Evolutionary conservation across 2,329 filamentous ascomycete species (phyloP), one percentile per base, ranked within the genome.

Genomic region (Cercospora sojina): DNA sequence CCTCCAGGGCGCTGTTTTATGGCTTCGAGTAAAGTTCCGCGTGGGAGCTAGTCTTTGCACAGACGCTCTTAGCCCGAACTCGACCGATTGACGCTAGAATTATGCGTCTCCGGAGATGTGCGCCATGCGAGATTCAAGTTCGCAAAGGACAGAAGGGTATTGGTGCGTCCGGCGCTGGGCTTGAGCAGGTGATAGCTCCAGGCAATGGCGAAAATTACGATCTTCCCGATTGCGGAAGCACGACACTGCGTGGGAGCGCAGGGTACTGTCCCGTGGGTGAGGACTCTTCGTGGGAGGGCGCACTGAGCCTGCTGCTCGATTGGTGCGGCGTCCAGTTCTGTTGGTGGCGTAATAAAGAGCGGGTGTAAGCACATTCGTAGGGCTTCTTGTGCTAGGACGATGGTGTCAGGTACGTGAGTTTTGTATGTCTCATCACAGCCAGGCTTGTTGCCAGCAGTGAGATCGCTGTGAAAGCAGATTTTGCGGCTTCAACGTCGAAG

Each of bases 181-280:
- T 57, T 35, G 31, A 57, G 53, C 47, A 53, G 53, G 27, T 23
- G 29, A 57, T 57, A n/a, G 29, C 7, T 31, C 53, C 49, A 69
- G 62, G 23, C 38, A 13, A 59, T 47, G 57, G 29, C 60, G 53
- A 60, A 16, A 32, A 55, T 38, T 18, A 55, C 60, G 32, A 23
- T 25, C 47, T 47, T 38, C 41, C 25, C 47, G 16, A 62, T 64
- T 27, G 63, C 65, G 56, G 64, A 63, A 70, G 67, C 62, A 67
- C 69, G 66, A 67, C 68, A 70, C 47, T 31, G 29, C 49, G 62
- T 31, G 29, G 31, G 38, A 60, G 23, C 59, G 65, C 62, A 63
- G 61, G 63, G 32, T 41, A 23, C 4, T 38, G 35, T 29, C 25
- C 29, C 12, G 23, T 27, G 18, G 10, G 35, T 6, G 25, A 20